Evolutionary conservation across 2,329 filamentous ascomycete species (phyloP).

Genomic region (Claviceps sp.): DNA sequence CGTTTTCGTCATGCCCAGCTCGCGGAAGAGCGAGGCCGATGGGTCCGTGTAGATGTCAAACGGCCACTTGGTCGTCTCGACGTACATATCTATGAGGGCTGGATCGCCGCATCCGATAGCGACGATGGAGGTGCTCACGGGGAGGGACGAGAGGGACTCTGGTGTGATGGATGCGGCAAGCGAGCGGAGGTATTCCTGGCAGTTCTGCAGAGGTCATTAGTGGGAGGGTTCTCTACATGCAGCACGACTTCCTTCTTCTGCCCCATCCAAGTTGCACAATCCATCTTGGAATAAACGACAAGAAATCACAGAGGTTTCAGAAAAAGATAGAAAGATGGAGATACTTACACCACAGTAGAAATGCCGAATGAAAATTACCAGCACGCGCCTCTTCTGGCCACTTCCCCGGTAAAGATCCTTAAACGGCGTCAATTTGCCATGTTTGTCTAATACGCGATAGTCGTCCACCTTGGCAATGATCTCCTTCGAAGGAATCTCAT

Average conservation of each 20-base stretch:
- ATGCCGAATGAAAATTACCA: slow-evolving; percentile 64
- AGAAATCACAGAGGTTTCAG: too few relatives aligned
- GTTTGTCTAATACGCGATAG: slow-evolving; percentile 45
- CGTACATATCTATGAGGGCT: slow-evolving; percentile 54
- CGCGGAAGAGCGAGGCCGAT: slow-evolving; percentile 48
- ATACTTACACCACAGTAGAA: slow-evolving; percentile 65
- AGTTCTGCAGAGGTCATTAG: slow-evolving; percentile 37
- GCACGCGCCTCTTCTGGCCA: slow-evolving; percentile 40
- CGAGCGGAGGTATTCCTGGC: slow-evolving; percentile 58
- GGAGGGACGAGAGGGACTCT: slow-evolving; percentile 33
- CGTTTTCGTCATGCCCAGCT: slow-evolving; percentile 56
- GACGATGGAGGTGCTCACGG: slow-evolving; percentile 47
- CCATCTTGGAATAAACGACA: too few relatives aligned
- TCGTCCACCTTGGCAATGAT: slow-evolving; percentile 38
- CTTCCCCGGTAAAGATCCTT: slow-evolving; percentile 46
- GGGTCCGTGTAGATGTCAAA: slow-evolving; percentile 73
- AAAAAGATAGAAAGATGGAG: too few relatives aligned
- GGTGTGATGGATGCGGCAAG: slow-evolving; percentile 46
- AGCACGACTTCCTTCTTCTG: too few relatives aligned
- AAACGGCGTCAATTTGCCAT: slow-evolving; percentile 48
- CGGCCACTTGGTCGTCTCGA: slow-evolving; percentile 44
- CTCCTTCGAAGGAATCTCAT: slow-evolving; percentile 37
- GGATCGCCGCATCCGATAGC: slow-evolving; percentile 63
- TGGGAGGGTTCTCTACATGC: neutral
- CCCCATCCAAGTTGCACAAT: too few relatives aligned